Evolutionary conservation across 2,329 filamentous ascomycete species (phyloP), one percentile per base, ranked within the genome.

Genomic region (Colletotrichum viniferum): DNA sequence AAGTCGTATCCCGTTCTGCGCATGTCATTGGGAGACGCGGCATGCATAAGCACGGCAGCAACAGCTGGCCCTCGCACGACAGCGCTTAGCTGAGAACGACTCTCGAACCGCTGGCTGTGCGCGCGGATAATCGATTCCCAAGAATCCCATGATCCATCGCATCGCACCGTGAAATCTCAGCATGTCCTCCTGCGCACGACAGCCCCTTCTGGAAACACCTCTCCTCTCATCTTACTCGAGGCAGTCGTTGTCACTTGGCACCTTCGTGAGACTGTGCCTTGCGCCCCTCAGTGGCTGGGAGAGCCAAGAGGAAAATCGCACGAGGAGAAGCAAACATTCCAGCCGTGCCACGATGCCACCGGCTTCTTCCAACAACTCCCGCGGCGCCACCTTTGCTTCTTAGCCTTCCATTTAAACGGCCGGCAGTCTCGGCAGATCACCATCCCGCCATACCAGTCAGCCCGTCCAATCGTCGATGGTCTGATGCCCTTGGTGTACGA

Each of bases 241-340:
- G 62, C 69, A 62, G 66, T 62, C 24, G 62, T 26, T 26, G 62
- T 36, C 62, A 67, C 69, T 75, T 72, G 62, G 55, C 63, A 32
- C 38, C 36, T 24, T 55, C 43, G 70, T 76, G 69, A 55, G 48
- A 76, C 69, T 30, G 55, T 56, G 55, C 56, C n/a, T 75, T 28
- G 26, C 43, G 36, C 38, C 21, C 62, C 69, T 67, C 21, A 32
- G 69, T 68, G 38, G 24, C 62, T 52, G 62, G 34, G 36, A 32
- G 36, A 32, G 36, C 26, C 63, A 28, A 48, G 24, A 18, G 13
- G 52, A 18, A 24, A 30, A 72, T 75, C 52, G 63, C 69, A 75
- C 69, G 30, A 75, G 38, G n/a, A 73, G 38, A 69, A 73, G 73
- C 69, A 76, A 76, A 69, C 63, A 69, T 69, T 64, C 48, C 63